Percentiles rank a stretch among this genome's conserved stretches.
Evolutionary conservation across 75 land plant species (phyloP).

Genomic region (Cunninghamia lanceolata): DNA sequence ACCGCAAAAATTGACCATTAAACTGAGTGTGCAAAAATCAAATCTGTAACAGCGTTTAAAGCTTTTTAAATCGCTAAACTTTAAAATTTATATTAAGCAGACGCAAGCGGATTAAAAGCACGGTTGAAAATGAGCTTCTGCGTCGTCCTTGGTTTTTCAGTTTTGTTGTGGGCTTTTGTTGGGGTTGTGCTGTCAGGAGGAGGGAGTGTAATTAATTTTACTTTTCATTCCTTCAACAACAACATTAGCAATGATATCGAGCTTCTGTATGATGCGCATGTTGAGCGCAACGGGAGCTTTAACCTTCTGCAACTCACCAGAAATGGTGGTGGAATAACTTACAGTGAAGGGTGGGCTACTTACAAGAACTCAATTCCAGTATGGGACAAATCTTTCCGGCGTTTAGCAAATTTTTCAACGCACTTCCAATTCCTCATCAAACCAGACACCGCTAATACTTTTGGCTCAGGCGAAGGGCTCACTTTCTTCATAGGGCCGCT

Average conservation of each 20-base stretch:
- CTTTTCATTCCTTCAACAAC: background rate
- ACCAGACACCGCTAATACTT: background rate
- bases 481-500: constrained; percentile 35
- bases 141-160: background rate
- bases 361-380: constrained; percentile 9
- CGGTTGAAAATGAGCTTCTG: background rate
- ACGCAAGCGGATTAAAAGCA: background rate
- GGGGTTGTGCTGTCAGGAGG: background rate
- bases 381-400: constrained; percentile 6
- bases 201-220: background rate
- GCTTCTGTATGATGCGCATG: background rate
- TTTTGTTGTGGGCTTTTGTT: background rate
- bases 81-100: background rate
- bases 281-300: background rate
- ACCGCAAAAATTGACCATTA: too few relatives aligned
- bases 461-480: constrained; percentile 31
- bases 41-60: too few relatives aligned
- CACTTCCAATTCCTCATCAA: constrained; percentile 37
- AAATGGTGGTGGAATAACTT: background rate
- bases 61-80: background rate
- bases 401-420: constrained; percentile 21
- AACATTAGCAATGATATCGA: background rate
- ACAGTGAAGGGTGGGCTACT: constrained; percentile 9
- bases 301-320: background rate
- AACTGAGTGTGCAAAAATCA: too few relatives aligned